phyloP scores from a whole-genome alignment of 345 rosid species.

The Anacardium occidentale region DNA sequence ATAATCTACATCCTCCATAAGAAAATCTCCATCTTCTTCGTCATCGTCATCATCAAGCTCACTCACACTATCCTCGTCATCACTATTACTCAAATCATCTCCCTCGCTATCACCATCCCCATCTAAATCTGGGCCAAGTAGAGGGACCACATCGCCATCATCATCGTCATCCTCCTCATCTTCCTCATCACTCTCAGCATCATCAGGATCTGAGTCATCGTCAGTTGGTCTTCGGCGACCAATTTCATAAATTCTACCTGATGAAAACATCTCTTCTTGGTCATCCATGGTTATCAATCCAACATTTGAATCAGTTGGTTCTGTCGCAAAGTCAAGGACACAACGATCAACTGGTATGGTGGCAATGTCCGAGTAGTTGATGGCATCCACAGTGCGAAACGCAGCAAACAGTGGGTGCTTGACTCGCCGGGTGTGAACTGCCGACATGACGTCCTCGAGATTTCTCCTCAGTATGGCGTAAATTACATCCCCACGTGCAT shows the following conservation, averaged over 20 bases:
- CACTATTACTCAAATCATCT: slow-evolving; percentile 52
- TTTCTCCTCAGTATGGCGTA: slow-evolving; percentile 96
- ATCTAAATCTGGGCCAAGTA: slow-evolving; percentile 57
- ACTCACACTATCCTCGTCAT: slow-evolving; percentile 54
- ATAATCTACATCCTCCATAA: slow-evolving; percentile 51
- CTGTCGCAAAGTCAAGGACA: slow-evolving; percentile 95
- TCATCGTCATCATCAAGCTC: slow-evolving; percentile 55
- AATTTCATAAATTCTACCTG: slow-evolving; percentile 89
- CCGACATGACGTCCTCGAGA: slow-evolving; percentile 89
- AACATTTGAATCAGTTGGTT: slow-evolving; percentile 83
- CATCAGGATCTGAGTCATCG: slow-evolving; percentile 97
- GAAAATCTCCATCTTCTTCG: slow-evolving; percentile 42
- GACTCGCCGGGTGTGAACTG: slow-evolving; percentile 78
- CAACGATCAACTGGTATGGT: slow-evolving; percentile 89
- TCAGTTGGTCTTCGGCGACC: slow-evolving; percentile 92
- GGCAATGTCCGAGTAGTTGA: slow-evolving; percentile 92
- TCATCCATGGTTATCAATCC: slow-evolving; percentile 95
- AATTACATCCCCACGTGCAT: slow-evolving; percentile 86
- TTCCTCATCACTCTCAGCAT: slow-evolving; percentile 88
- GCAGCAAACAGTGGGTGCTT: slow-evolving; percentile 85
- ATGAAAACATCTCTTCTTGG: slow-evolving; percentile 88
- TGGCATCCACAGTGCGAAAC: slow-evolving; percentile 87
- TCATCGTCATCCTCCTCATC: slow-evolving; percentile 80
- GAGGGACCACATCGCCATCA: slow-evolving; percentile 63
- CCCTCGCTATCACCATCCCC: slow-evolving; percentile 81